Evolutionary conservation across 805 yeast genomes (phyloP).

Genomic region (Kodamaea kaohsiungensis): DNA sequence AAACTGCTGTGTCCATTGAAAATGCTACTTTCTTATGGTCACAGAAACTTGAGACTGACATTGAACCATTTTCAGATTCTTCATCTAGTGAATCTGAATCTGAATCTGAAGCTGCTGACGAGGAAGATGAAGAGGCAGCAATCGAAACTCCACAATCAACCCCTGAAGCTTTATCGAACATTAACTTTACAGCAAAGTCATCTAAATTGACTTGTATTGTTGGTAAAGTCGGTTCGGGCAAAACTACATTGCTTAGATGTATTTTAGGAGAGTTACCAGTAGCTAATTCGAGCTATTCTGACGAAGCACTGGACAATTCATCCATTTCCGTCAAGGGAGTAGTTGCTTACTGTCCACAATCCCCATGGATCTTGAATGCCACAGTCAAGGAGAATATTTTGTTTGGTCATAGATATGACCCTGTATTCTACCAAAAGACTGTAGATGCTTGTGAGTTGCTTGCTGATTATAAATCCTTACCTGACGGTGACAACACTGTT

Average conservation of each 20-base stretch:
- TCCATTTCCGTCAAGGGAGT: conserved; percentile 21
- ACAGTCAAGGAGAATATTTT: conserved; percentile 41
- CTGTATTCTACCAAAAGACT: conserved; percentile 31
- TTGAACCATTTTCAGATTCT: not conserved
- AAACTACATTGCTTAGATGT: conserved; percentile 36
- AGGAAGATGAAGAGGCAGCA: not conserved
- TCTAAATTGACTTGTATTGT: conserved; percentile 43
- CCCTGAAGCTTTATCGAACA: conserved; percentile 13
- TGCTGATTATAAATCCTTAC: conserved; percentile 34
- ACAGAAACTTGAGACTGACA: not conserved
- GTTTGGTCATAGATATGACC: conserved; percentile 37
- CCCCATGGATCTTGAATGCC: conserved; percentile 43
- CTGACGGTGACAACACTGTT: conserved; percentile 41
- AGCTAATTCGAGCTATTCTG: not conserved
- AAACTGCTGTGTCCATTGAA: conserved; percentile 42
- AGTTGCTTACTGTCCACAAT: conserved; percentile 41
- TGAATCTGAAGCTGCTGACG: not conserved
- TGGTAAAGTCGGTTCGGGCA: conserved; percentile 44
- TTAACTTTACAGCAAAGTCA: conserved; percentile 22
- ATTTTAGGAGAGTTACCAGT: conserved; percentile 34
- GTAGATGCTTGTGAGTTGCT: conserved; percentile 39
- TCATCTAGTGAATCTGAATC: not conserved
- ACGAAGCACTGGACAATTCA: not conserved
- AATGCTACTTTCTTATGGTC: conserved; percentile 39
- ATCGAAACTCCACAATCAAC: not conserved